These are phyloP conservation scores for Rauvolfia tetraphylla DNA, from an alignment of 257 asterid genomes.

Conservation along the genomic window DNA sequence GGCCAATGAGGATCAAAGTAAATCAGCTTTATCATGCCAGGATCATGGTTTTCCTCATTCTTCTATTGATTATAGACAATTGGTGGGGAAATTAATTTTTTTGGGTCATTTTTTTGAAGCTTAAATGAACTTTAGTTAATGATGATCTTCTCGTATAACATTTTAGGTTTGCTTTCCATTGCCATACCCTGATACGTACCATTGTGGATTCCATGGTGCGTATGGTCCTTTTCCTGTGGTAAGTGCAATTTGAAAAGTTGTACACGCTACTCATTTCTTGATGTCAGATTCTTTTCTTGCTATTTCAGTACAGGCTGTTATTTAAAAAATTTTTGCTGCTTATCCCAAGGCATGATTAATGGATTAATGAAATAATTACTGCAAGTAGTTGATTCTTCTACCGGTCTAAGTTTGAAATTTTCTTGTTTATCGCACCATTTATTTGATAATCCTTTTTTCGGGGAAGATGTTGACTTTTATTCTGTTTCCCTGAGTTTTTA, in stretches of 20 bases:
- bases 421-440: not conserved
- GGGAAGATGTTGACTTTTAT: not conserved
- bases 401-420: not conserved
- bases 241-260: constrained; percentile 9
- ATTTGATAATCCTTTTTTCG: constrained; percentile 8
- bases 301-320: not conserved
- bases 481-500: not conserved
- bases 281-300: constrained; percentile 1
- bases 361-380: not conserved
- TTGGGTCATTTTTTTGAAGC: not conserved
- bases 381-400: constrained; percentile 1
- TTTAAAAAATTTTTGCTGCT: not conserved
- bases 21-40: constrained; percentile 24
- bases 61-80: constrained; percentile 10
- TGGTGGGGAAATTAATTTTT: constrained; percentile 15
- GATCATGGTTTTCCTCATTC: constrained; percentile 20
- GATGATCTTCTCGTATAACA: not conserved
- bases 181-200: constrained; percentile 18
- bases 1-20: constrained; percentile 22
- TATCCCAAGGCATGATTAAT: not conserved
- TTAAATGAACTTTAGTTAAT: not conserved
- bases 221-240: constrained; percentile 26
- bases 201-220: constrained; percentile 14
- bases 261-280: not conserved
- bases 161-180: constrained; percentile 21